Evolutionary conservation across 2,329 filamentous ascomycete genomes (phyloP).

Genomic region (Cordyceps militaris): DNA sequence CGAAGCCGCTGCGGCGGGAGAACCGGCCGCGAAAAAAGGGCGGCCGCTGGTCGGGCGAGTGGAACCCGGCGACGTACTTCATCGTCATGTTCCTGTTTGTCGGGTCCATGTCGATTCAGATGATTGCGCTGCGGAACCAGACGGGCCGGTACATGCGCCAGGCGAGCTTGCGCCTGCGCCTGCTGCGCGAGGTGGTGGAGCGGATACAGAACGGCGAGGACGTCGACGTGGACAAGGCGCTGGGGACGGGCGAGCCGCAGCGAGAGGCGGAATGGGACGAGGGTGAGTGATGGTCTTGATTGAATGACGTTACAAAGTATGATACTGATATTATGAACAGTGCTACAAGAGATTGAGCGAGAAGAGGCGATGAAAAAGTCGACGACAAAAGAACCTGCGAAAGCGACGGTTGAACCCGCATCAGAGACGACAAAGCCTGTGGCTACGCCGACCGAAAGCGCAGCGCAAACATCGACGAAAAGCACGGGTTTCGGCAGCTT

Average conservation of each 20-base stretch:
- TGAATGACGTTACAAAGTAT: conserved; percentile 46
- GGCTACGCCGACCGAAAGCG: conserved; percentile 17
- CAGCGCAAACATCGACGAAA: conserved; percentile 19
- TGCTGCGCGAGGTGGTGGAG: conserved; percentile 69
- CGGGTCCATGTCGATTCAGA: conserved; percentile 91
- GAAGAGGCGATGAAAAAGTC: conserved; percentile 45
- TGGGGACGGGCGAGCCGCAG: conserved; percentile 70
- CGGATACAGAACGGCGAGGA: conserved; percentile 64
- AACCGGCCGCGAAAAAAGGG: conserved; percentile 20
- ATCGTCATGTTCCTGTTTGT: conserved; percentile 79
- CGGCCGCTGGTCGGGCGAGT: conserved; percentile 49
- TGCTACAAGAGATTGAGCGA: conserved; percentile 58
- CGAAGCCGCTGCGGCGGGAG: conserved; percentile 53
- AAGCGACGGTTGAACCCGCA: conserved; percentile 12
- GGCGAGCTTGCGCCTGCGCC: conserved; percentile 69
- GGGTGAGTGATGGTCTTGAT: conserved; percentile 42
- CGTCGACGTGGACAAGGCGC: conserved; percentile 74
- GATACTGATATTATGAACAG: conserved; percentile 30
- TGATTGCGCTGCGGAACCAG: conserved; percentile 73
- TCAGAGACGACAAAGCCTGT: conserved; percentile 15
- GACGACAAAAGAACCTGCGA: conserved; percentile 20
- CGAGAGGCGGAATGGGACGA: conserved; percentile 86
- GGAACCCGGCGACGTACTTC: conserved; percentile 78
- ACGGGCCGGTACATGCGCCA: conserved; percentile 65
- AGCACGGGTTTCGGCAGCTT: conserved; percentile 36